Evolutionary conservation across 345 rosid species (phyloP).

Genomic region (Limnanthes douglasii): DNA sequence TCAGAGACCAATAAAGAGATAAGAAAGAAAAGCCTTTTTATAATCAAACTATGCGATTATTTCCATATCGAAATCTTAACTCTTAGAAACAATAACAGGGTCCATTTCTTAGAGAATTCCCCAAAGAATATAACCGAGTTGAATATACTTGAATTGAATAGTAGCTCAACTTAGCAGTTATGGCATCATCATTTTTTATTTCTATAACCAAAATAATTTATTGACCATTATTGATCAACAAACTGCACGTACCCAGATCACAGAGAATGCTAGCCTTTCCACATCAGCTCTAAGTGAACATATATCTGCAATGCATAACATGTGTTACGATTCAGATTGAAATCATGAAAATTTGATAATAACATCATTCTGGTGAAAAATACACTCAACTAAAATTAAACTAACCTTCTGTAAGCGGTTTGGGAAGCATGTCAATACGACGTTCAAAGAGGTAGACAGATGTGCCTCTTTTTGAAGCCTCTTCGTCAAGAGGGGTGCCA

Average conservation of each 20-base stretch:
- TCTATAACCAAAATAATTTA: background rate
- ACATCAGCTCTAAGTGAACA: conserved; percentile 94
- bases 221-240: background rate
- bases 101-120: too few species aligned
- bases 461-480: conserved; percentile 96
- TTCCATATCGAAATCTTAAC: too few species aligned
- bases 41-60: too few species aligned
- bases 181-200: too few species aligned
- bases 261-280: conserved; percentile 97
- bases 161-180: too few species aligned
- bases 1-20: too few species aligned
- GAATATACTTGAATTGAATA: too few species aligned
- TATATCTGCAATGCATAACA: conserved; percentile 46
- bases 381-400: conserved; percentile 7
- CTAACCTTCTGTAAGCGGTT: conserved; percentile 91
- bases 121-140: too few species aligned
- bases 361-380: background rate
- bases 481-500: conserved; percentile 88
- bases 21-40: too few species aligned
- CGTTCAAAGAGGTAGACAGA: conserved; percentile 99
- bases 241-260: conserved; percentile 55
- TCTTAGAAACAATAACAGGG: too few species aligned
- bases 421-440: conserved; percentile 99
- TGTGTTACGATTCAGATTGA: background rate
- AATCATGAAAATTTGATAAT: background rate